Base-by-base conservation (phyloP, 116 monocot genomes). In the Dioscorea cayenensis region DNA sequence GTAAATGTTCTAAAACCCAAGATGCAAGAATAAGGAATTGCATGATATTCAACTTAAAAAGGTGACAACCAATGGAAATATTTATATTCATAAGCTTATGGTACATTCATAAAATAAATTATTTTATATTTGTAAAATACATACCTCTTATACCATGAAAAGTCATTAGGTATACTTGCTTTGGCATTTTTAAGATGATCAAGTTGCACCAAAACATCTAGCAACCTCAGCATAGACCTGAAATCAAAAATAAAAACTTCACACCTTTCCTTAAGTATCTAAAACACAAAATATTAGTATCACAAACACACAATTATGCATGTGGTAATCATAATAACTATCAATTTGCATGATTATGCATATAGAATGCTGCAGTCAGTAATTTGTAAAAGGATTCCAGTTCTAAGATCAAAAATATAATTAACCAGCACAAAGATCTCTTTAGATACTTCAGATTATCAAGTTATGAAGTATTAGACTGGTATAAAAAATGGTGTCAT, bases 111-210 rank as follows among this genome's bases (percentile, higher is more conserved):
- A 55, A 55, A 19, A 55, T 11, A 55, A 18, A 55, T 2, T n/a
- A 55, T 16, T n/a, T 11, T n/a, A 55, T 55, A 55, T 18, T 18
- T 18, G 55, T n/a, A n/a, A 55, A 55, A 55, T 18, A 13, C 10
- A 29, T 87, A 97, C 99, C 99, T 90, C 64, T 99, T 99, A 61
- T 99, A 99, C 99, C 99, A 99, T 75, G 99, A 99, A 82, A 99
- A 99, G 73, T 99, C 99, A 87, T 99, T 99, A 36, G 99, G 99
- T 87, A 99, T 99, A 75, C 94, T 99, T 79, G 99, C 89, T 85
- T 99, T 99, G 69, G 99, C 94, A 87, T 99, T 99, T 86, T 99
- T 99, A 14, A 99, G 82, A 88, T 99, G 99, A 84, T 99, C 99
- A 70, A 99, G 94, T 72, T 94, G 94, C 73, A 99, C 69, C 49